Base-by-base conservation (phyloP, 2,329 filamentous ascomycete genomes). In the Trichoderma koningiopsis region DNA sequence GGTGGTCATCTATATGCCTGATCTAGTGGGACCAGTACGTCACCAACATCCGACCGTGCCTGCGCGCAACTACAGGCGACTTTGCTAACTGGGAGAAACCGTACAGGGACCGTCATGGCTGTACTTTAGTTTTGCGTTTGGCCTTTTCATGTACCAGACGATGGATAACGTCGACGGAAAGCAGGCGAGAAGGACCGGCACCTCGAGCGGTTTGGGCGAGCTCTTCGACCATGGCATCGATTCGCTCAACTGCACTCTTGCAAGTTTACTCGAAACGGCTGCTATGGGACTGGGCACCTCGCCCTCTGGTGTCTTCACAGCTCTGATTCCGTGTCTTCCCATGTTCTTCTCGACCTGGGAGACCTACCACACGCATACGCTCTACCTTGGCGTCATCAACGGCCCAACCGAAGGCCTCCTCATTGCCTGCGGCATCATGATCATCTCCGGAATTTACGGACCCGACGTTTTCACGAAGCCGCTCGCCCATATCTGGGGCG, bases 321-420 rank as follows among this genome's bases (percentile, higher is more conserved):
- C 94, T 1, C 84, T 99, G 55, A 89, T 95, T 71, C 96, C 96
- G 1, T 96, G 94, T 75, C 83, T 99, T 56, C 93, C 96, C 70
- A 99, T 99, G 96, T 99, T 97, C 85, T 97, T 99, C 83, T 97
- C 95, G 3, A 99, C 96, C 2, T 99, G 96, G 96, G 96, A 99
- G 82, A 99, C 96, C 0, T 99, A 97, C 80, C 96, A 99, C 81
- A 97, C 96, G 5, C 96, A 99, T 80, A 98, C 96, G 0, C 84
- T 99, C 6, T 99, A 97, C 80, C 89, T 99, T 14, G 96, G 96
- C 68, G 93, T 95, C 79, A 92, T 99, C 87, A 99, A 99, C 79
- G 96, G 96, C 0, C 96, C 96, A 2, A 99, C 96, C 40, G 96
- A 99, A 83, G 96, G 96, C 24, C 84, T 99, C 40, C 89, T 98